Base-by-base conservation (phyloP, 2,329 filamentous ascomycete species). In the Hypoxylon sp. region DNA sequence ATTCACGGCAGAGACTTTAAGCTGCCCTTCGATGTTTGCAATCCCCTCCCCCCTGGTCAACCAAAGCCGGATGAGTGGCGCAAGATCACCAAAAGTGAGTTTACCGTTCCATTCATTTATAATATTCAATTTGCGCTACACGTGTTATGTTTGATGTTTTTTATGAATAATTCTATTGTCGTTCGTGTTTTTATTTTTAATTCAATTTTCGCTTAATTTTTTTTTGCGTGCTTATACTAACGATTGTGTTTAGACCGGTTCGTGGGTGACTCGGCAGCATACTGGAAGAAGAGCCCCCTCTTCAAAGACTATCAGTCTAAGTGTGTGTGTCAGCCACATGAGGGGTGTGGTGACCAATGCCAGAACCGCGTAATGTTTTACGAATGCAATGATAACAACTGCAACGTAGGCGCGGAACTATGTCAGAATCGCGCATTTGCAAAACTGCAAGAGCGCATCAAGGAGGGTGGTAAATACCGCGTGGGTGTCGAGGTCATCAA, bases 361-460 rank as follows among this genome's bases (percentile, higher is more conserved):
- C 92, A 97, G 77, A 99, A 99, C 79, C 87, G 94, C 69, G 94
- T 94, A 79, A 98, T 98, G 94, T 90, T 97, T 62, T 98, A 98
- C 79, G 96, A 99, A 82, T 99, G 96, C 78, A 94, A 98, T 79
- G 88, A 91, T 51, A 91, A 87, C 63, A 99, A 98, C 79, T 99
- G 96, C 83, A 92, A 90, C 65, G 84, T 95, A 14, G 91, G 92
- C 44, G 84, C 88, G n/a, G 86, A 89, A 19, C 77, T 85, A 53
- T 99, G 96, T 80, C 89, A 88, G 26, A 99, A 99, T 78, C 92
- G 96, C 29, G 91, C 92, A 22, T 99, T 99, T 80, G 90, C 93
- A 31, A 89, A 92, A 68, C 85, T 99, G 44, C 90, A 90, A 37
- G 87, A 90, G 67, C 90, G 96, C 57, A 89, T 88, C 48, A 92